These are phyloP conservation scores for Curvularia lunata DNA, from an alignment of 2,329 filamentous ascomycete genomes.

Conservation along the genomic window DNA sequence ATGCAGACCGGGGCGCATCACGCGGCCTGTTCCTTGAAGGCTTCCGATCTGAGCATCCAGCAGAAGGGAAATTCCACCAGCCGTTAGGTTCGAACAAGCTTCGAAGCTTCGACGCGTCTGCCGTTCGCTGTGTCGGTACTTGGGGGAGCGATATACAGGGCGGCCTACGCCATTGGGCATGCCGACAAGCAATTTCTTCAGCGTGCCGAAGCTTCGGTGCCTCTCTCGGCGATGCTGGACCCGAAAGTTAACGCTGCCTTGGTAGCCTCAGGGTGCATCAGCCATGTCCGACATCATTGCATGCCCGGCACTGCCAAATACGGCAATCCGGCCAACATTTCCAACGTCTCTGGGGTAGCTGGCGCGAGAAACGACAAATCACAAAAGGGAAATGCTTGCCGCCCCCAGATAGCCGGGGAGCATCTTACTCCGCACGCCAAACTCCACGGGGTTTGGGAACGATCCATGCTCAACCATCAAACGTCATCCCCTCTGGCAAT, in stretches of 20 bases:
- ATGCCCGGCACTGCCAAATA: constrained; percentile 5
- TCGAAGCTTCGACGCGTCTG: constrained; percentile 4
- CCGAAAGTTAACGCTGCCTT: constrained; percentile 5
- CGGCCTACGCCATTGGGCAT: constrained; percentile 16
- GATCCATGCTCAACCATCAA: constrained; percentile 17
- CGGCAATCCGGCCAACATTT: constrained; percentile 5
- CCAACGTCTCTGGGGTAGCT: constrained; percentile 2
- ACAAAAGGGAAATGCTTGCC: neutral
- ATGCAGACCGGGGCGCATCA: constrained; percentile 6
- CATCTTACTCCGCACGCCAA: constrained; percentile 24
- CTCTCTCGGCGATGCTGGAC: constrained; percentile 8
- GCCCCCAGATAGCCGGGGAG: constrained; percentile 13
- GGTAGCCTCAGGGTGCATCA: constrained; percentile 5
- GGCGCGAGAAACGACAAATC: constrained; percentile 5
- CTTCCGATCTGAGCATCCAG: neutral
- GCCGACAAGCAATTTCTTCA: constrained; percentile 15
- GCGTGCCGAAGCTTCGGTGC: constrained; percentile 9
- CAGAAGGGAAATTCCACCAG: constrained; percentile 1
- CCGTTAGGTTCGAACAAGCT: neutral
- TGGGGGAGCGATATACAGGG: neutral
- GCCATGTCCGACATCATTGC: constrained; percentile 14
- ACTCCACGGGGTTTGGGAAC: constrained; percentile 20
- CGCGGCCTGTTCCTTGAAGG: constrained; percentile 7
- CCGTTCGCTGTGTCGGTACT: neutral
- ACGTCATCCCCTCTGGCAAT: constrained; percentile 22